Evolutionary conservation across 2,329 filamentous ascomycete genomes (phyloP).

Genomic region (Fusarium newnesense): DNA sequence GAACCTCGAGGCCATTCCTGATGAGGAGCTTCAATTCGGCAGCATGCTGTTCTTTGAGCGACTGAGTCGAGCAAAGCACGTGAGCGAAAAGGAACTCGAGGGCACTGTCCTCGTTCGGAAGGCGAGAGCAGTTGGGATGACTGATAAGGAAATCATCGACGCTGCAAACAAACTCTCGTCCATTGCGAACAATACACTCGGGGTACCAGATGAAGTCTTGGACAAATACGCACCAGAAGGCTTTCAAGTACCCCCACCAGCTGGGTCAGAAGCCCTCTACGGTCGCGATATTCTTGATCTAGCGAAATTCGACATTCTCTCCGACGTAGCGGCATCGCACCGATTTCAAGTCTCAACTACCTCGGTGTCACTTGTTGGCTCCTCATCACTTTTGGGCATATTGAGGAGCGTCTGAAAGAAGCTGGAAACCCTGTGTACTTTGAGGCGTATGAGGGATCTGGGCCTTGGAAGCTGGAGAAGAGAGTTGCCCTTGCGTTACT

Average conservation of each 20-base stretch:
- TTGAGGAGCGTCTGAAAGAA: conserved; percentile 45
- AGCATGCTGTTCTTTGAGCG: conserved; percentile 36
- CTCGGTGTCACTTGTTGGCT: conserved; percentile 40
- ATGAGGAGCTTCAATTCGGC: conserved; percentile 43
- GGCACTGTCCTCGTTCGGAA: neutral
- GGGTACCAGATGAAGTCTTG: neutral
- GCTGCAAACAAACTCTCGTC: neutral
- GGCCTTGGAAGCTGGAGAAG: neutral
- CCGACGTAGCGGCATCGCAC: conserved; percentile 23
- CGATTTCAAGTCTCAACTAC: conserved; percentile 51
- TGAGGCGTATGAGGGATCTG: neutral
- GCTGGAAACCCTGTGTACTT: conserved; percentile 35
- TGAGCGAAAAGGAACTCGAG: accelerated
- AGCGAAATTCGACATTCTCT: conserved; percentile 33
- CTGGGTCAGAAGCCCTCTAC: neutral
- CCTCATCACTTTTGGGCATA: conserved; percentile 37
- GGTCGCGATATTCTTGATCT: conserved; percentile 38
- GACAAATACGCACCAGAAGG: neutral
- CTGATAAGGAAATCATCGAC: neutral
- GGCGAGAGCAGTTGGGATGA: neutral
- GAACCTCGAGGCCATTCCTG: conserved; percentile 50
- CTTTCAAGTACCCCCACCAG: neutral
- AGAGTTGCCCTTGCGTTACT: conserved; percentile 4
- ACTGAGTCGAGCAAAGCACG: neutral
- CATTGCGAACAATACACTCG: neutral